These are phyloP conservation scores for Rhizopus arrhizus DNA, from an alignment of 371 early-diverging fungal species.

Conservation along the genomic window DNA sequence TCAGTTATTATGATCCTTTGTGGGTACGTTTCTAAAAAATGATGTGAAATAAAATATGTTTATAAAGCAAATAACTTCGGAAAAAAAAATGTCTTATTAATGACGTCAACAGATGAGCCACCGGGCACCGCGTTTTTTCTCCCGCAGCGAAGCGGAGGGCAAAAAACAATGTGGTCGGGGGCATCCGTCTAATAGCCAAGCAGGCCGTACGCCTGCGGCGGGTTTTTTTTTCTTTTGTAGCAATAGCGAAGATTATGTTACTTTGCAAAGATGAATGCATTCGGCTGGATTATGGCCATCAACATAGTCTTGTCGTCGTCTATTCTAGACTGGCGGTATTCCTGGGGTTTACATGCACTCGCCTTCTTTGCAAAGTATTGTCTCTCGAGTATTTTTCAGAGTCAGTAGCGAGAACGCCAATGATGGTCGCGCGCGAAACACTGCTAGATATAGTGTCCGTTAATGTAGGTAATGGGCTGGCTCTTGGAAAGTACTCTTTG, in stretches of 20 bases:
- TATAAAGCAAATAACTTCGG: no score
- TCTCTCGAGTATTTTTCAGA: slow-evolving; percentile 4
- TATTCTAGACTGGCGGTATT: slow-evolving; percentile 7
- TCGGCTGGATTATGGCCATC: slow-evolving; percentile 1
- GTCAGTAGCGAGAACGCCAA: slow-evolving; percentile 13
- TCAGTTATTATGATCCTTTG: slow-evolving; percentile 1
- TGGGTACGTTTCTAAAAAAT: slow-evolving; percentile 2
- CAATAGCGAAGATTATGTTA: no score
- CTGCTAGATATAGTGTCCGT: slow-evolving; percentile 19
- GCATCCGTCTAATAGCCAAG: no score
- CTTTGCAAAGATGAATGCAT: slow-evolving; percentile 7
- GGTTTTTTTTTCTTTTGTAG: no score
- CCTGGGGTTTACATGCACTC: slow-evolving; percentile 2
- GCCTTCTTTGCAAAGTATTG: slow-evolving; percentile 1
- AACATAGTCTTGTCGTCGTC: slow-evolving; percentile 5
- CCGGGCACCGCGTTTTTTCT: no score
- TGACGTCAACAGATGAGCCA: no score
- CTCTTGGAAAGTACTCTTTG: slow-evolving; percentile 12
- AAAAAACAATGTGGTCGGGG: no score
- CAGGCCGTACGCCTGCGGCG: no score
- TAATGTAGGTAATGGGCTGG: slow-evolving; percentile 13
- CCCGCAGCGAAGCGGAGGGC: no score
- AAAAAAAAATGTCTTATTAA: no score
- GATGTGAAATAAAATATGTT: no score
- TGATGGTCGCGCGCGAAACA: slow-evolving; percentile 17